Base-by-base conservation (phyloP, 2,329 filamentous ascomycete genomes). In the Hypomyces rosellus region DNA sequence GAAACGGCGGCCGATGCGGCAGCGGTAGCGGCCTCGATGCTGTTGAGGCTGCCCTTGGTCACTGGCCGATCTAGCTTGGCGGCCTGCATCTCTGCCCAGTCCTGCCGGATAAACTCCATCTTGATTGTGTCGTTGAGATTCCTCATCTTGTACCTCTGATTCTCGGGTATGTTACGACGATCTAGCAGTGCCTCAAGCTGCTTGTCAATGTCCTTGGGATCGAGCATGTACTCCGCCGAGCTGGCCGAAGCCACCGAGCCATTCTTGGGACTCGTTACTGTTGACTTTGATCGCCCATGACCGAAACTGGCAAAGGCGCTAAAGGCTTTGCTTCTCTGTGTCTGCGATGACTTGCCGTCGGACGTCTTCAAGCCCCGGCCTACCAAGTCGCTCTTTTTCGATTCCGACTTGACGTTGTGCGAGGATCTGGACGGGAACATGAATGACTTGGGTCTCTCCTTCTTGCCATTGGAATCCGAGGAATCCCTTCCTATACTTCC, bases 61-160 rank as follows among this genome's bases (percentile, higher is more conserved):
- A 67, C 70, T 55, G 73, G 62, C 57, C 70, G 66, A 54, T 73
- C 63, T 65, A 69, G 61, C 64, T 70, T 70, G 58, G 73, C 70
- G 48, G 77, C 75, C 65, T 74, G 73, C 68, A 77, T 84, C 65
- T 86, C 86, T 6, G 81, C 82, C 75, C 88, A 89, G 65, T 96
- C 88, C 65, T 95, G 91, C 48, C 86, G 85, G 60, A 97, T 90
- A 61, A 99, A 95, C 63, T 97, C 91, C 64, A 90, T 88, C 70
- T 99, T 99, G 73, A 97, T 91, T 34, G 88, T 86, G 57, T 89
- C 80, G 55, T 88, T 89, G 53, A 99, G 74, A 50, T 85, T 91
- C 42, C 92, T 82, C 90, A 99, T 96, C 71, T 95, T 95, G 67
- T 92, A 89, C 49, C 92, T 80, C 75, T 96, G 90, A 56, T 96